These are phyloP conservation scores for Marasmius fiardii DNA, from an alignment of 1,284 basidiomycete genomes.

Conservation along the genomic window DNA sequence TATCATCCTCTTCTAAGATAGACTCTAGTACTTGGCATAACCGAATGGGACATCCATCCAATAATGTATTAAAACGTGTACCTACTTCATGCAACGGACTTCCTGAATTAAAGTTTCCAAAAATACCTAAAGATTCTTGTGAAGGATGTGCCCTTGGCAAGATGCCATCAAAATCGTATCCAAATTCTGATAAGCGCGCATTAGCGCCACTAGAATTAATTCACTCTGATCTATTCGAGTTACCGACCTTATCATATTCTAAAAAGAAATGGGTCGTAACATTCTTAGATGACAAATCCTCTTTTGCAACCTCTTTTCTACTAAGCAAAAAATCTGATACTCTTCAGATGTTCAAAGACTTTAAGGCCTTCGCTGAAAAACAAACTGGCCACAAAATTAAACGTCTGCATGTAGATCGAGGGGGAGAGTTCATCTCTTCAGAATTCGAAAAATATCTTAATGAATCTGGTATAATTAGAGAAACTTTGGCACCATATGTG, in stretches of 20 bases:
- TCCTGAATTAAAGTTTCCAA: constrained; percentile 14
- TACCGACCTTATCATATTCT: constrained; percentile 19
- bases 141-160: constrained; percentile 25
- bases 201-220: constrained; percentile 18
- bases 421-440: constrained; percentile 10
- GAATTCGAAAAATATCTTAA: not conserved
- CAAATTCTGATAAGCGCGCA: constrained; percentile 10
- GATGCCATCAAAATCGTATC: constrained; percentile 17
- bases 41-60: constrained; percentile 11
- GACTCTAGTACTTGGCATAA: constrained; percentile 13
- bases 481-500: constrained; percentile 2
- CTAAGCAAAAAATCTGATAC: constrained; percentile 8
- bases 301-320: constrained; percentile 12
- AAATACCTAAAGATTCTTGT: constrained; percentile 12
- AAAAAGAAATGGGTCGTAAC: constrained; percentile 21
- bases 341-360: constrained; percentile 2
- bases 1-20: constrained; percentile 3
- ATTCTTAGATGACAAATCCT: constrained; percentile 27
- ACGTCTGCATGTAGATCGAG: constrained; percentile 7
- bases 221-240: constrained; percentile 24
- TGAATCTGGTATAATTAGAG: constrained; percentile 4
- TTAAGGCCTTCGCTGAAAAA: not conserved
- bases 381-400: constrained; percentile 6
- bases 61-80: constrained; percentile 12
- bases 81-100: constrained; percentile 8